These are phyloP conservation scores for Bondarzewia mesenterica DNA, from an alignment of 1,284 basidiomycete species.

Conservation along the genomic window DNA sequence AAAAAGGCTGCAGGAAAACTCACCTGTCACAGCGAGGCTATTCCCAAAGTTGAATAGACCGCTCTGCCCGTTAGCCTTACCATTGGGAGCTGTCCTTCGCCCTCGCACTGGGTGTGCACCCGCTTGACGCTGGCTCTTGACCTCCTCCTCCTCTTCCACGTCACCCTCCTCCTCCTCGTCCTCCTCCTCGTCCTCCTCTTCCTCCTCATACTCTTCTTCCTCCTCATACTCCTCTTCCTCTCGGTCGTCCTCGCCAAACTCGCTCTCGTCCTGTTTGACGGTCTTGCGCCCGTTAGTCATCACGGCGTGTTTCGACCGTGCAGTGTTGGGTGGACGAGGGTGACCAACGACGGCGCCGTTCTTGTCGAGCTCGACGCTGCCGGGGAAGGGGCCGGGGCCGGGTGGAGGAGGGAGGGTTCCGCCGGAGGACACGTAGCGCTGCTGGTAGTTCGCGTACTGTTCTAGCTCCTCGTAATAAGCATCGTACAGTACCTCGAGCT, in stretches of 20 bases:
- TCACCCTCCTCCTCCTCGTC: conserved; percentile 22
- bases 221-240: conserved; percentile 60
- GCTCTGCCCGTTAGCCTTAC: conserved; percentile 37
- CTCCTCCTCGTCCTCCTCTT: conserved; percentile 50
- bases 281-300: conserved; percentile 41
- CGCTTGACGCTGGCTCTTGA: no score
- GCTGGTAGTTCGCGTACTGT: conserved; percentile 96
- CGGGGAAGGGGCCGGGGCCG: conserved; percentile 96
- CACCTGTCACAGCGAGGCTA: conserved; percentile 79
- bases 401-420: conserved; percentile 85
- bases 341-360: conserved; percentile 76
- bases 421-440: conserved; percentile 83
- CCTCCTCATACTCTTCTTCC: conserved; percentile 60
- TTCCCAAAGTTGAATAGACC: conserved; percentile 77
- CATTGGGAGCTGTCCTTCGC: conserved; percentile 25
- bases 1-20: conserved; percentile 19
- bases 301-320: conserved; percentile 27
- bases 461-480: conserved; percentile 99
- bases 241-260: conserved; percentile 54
- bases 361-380: conserved; percentile 92
- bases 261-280: conserved; percentile 35
- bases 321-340: conserved; percentile 28
- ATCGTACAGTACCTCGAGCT: conserved; percentile 98
- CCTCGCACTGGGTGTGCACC: no score
- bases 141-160: background rate